Percentiles rank a stretch among this genome's conserved stretches.
These are phyloP conservation scores for Claviceps pusilla DNA, from an alignment of 2,329 filamentous ascomycete genomes.

Conservation along the genomic window DNA sequence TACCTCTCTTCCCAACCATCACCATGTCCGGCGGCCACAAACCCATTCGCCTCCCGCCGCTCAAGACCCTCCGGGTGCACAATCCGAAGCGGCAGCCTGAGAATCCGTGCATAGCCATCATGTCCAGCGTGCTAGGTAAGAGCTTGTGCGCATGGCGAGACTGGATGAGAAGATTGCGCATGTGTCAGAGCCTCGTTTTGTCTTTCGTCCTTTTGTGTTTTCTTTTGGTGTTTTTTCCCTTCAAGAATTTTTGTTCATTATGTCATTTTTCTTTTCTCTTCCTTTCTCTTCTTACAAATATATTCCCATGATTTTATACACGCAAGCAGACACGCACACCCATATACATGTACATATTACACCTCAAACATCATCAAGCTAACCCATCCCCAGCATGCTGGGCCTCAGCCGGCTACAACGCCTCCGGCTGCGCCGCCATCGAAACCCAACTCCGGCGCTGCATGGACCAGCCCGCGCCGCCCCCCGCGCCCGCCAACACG, in stretches of 20 bases:
- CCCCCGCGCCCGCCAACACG: constrained; percentile 44
- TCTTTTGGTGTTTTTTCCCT: too few relatives aligned
- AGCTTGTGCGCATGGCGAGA: constrained; percentile 1
- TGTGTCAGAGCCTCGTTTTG: too few relatives aligned
- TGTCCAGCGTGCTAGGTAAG: constrained; percentile 42
- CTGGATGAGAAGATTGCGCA: too few relatives aligned
- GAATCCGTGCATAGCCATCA: constrained; percentile 40
- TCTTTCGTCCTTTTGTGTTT: too few relatives aligned
- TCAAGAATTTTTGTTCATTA: too few relatives aligned
- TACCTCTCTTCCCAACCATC: background rate
- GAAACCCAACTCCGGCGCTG: constrained; percentile 47
- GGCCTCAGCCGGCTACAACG: constrained; percentile 62
- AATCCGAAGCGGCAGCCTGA: constrained; percentile 33
- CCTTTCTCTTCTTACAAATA: too few relatives aligned
- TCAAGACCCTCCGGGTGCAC: constrained; percentile 39
- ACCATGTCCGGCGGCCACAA: constrained; percentile 33
- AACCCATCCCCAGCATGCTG: constrained; percentile 49
- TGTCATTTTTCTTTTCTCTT: too few relatives aligned
- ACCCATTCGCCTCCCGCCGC: constrained; percentile 42
- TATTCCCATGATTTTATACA: background rate
- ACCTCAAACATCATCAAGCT: background rate
- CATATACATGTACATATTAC: background rate
- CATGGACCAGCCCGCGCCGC: constrained; percentile 62
- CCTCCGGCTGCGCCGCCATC: constrained; percentile 41
- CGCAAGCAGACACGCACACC: background rate